Base-by-base conservation (phyloP, 1,284 basidiomycete genomes). In the Ganoderma resinaceum region DNA sequence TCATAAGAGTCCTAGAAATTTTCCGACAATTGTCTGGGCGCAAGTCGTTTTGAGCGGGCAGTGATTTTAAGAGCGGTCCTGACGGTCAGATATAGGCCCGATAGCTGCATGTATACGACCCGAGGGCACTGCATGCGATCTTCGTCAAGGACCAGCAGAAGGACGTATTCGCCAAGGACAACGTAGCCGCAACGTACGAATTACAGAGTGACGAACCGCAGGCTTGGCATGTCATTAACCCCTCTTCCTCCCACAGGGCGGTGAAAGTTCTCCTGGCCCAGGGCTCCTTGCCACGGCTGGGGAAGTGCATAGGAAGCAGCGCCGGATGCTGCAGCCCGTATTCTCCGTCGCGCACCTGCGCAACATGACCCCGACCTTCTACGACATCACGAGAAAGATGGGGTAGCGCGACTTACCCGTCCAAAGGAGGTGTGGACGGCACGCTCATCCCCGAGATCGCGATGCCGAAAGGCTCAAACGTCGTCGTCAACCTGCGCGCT, bases 401-500 rank as follows among this genome's bases (percentile, higher is more conserved):
- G 23, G 46, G 12, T 26, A 12, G n/a, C n/a, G n/a, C n/a, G n/a
- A n/a, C n/a, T n/a, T n/a, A n/a, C n/a, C n/a, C n/a, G n/a, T n/a
- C n/a, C n/a, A n/a, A n/a, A n/a, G n/a, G n/a, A n/a, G 74, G 68
- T 1, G 23, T 67, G 0, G 72, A 76, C 60, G 85, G 84, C 0
- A 66, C 79, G 52, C 64, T 74, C 0, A 77, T 85, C 1, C 75
- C 80, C 35, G 77, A 79, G 33, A 74, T 90, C 26, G 66, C 79
- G 0, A 75, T 85, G 9, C 73, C 76, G 35, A 85, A 86, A 71
- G 87, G 85, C 5, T 85, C 88, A 63, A 70, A 75, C 0, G 66
- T 89, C 0, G 65, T 84, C 20, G 78, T 88, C 31, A 85, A 87
- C 1, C 84, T 89, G 16, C 69, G 80, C 2, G 76, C 80, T 0